Evolutionary conservation across 176 grass and related monocot genomes (phyloP), one percentile per base, ranked within the genome.

Genomic region (Aechmea fasciata): DNA sequence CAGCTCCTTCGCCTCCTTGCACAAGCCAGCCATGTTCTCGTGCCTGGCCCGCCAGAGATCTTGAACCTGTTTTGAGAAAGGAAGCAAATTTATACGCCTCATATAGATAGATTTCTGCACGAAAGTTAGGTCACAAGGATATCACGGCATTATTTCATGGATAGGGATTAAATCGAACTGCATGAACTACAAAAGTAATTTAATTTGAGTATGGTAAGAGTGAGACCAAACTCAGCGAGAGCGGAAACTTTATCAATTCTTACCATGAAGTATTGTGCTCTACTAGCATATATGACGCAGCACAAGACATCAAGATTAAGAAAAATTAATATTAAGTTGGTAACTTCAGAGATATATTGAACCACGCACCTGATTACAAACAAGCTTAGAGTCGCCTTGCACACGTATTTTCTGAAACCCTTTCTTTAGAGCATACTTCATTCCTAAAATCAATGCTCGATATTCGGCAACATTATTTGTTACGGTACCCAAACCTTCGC

Each of bases 391-490:
- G 71, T 97, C 93, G 1, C 93, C 93, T 76, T 85, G 81, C 67
- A 81, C 89, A 69, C 48, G 78, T 24, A 97, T 74, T 66, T 85
- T 74, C 71, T 87, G 92, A 77, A 85, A 90, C 63, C 93, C 93
- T 75, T 92, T 92, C 13, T 83, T 86, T 57, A 79, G 14, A 14
- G 93, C 93, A 79, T 79, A 87, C 82, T 78, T 90, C 66, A 96
- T 26, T 17, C 93, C 93, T 74, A 96, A 83, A 85, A 96, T 73
- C 80, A 97, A 79, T 76, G 89, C 88, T 71, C 77, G 86, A 47
- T 97, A 97, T 81, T 92, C 89, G 77, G 93, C 86, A 74, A 83
- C 89, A 9, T 97, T 92, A 68, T 66, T 70, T 47, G 93, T 97
- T 22, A 48, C 83, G 64, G 49, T 48, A 33, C 93, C 93, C 88